Base-by-base conservation (phyloP, 208 protist species). In the Wallacemonas sp. region DNA sequence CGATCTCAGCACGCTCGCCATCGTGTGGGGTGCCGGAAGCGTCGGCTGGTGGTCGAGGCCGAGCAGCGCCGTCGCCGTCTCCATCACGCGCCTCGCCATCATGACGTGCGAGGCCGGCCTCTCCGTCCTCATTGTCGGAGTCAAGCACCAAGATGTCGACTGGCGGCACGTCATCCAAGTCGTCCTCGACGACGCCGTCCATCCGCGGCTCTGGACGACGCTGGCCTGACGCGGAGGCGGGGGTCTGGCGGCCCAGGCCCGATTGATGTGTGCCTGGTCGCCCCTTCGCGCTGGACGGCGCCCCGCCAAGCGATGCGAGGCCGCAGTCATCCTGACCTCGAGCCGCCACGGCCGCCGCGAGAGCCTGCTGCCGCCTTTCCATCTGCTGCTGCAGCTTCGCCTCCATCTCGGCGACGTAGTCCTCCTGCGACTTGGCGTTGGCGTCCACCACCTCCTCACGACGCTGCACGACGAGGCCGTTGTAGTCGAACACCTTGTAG, bases 401-500 rank as follows among this genome's bases (percentile, higher is more conserved):
- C 56, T 91, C 77, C 48, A 92, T 69, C 64, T 90, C 78, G 0
- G 72, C 77, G 8, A 74, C 70, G 58, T 83, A 88, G n/a, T 82
- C 72, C 16, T 71, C 76, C n/a, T 82, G 57, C 11, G 77, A 65
- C 46, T 85, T 85, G 17, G 54, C 48, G 6, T 30, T 67, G 2
- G 27, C 54, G 23, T 54, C 54, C 1, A 23, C 24, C 8, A 61
- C 52, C 61, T 76, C 63, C 2, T 72, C 66, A 1, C 75, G 73
- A 24, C 71, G 76, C 1, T 83, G 52, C 38, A 81, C 69, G 54
- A 95, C 91, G 44, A 88, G 65, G 34, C 76, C 65, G 48, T 81
- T 72, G 61, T 92, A 95, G 61, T 92, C 74, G 74, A 85, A 89
- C 57, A 70, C 21, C 19, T 74, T 34, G 65, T 90, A 87, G n/a